Evolutionary conservation across 805 yeast genomes (phyloP), one percentile per base, ranked within the genome.

Genomic region (Kodamaea laetipori): DNA sequence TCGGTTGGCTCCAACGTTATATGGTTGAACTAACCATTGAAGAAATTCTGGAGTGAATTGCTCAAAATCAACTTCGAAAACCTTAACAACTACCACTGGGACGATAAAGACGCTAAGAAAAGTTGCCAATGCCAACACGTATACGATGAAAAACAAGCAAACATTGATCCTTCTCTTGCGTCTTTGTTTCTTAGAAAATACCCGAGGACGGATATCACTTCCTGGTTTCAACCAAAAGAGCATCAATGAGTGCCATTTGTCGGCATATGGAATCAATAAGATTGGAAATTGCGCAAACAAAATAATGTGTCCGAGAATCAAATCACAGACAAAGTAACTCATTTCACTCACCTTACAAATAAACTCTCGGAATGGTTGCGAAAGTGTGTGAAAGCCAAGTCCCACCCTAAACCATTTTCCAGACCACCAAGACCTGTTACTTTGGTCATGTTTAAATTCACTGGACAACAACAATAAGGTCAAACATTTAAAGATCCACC

Each of bases 351-450:
- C 62, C 53, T 85, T 85, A 45, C 87, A 82, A 16, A 77, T 44
- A 40, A 67, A 77, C 56, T 84, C 92, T 53, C 92, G 64, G 2
- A 74, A 46, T 1, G 90, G 90, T 49, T 83, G 90, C 2, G 82
- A 66, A 4, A 84, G 41, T 0, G 78, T 66, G 37, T 74, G 60
- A 79, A 83, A 78, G 0, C 90, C 88, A 35, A 84, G 66, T 0
- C 81, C 81, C 0, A 82, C 72, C 10, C 72, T 73, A 37, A 75
- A 55, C 92, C 92, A 85, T 44, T 73, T 78, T 0, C 90, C 90
- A 8, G 87, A 76, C 52, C 90, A 85, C 88, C 89, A 84, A 2
- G 90, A 83, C 27, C 76, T 58, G 53, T 83, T 86, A 0, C 86
- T 64, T 35, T 69, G 74, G 48, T 77, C 84, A 50, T 75, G 79